Evolutionary conservation across 495 filamentous ascomycete genomes (phyloP).

Genomic region (Aspergillus biplanus): DNA sequence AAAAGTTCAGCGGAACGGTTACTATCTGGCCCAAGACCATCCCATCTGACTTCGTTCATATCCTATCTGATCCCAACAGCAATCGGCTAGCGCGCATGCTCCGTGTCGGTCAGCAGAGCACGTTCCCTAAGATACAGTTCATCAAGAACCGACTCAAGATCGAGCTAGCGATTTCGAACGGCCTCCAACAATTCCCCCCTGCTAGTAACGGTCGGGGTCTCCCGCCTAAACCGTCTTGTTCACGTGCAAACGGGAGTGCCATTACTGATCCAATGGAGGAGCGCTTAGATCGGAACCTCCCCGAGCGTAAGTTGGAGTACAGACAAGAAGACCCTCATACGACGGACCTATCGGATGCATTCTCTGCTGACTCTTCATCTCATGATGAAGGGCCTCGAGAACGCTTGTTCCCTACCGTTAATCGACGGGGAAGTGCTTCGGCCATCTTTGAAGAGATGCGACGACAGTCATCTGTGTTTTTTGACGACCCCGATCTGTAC

Average conservation of each 20-base stretch:
- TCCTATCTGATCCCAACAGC: constrained; percentile 79
- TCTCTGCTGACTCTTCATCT: constrained; percentile 26
- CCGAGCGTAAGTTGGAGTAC: constrained; percentile 33
- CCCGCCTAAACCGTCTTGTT: constrained; percentile 27
- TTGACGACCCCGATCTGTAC: constrained; percentile 56
- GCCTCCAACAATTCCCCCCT: constrained; percentile 59
- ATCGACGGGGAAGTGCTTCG: constrained; percentile 26
- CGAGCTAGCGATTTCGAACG: constrained; percentile 77
- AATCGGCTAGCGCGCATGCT: constrained; percentile 84
- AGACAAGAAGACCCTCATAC: constrained; percentile 25
- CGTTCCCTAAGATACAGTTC: constrained; percentile 90
- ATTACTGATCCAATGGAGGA: constrained; percentile 29
- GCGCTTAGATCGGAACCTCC: constrained; percentile 37
- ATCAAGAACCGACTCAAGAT: constrained; percentile 83
- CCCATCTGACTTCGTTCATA: constrained; percentile 77
- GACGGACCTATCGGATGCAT: constrained; percentile 13
- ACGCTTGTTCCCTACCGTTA: constrained; percentile 30
- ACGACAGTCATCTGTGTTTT: constrained; percentile 65
- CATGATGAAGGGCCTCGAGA: constrained; percentile 31
- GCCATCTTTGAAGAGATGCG: constrained; percentile 62
- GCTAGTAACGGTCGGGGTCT: constrained; percentile 29
- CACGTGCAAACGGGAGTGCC: constrained; percentile 11
- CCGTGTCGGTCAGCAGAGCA: constrained; percentile 79
- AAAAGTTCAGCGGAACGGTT: constrained; percentile 90
- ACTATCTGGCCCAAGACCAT: constrained; percentile 90